Evolutionary conservation across 179 eudicot species (phyloP).

Genomic region (Drosera spatulata): DNA sequence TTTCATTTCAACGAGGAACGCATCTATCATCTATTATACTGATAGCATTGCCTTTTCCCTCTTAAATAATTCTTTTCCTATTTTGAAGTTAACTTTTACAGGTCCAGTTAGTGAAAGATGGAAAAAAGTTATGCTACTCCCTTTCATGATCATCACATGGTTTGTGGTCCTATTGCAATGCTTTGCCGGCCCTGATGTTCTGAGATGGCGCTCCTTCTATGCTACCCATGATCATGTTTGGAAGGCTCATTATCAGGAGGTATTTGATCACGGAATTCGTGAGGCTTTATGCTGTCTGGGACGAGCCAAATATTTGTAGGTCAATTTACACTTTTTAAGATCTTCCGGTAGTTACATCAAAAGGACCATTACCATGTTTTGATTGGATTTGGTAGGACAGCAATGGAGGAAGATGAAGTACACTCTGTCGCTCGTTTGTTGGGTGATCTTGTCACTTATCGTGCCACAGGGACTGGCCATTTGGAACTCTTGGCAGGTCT

Average conservation of each 20-base stretch:
- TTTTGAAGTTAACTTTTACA: constrained; percentile 5
- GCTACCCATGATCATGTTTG: constrained; percentile 53
- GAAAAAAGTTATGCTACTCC: constrained; percentile 32
- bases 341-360: constrained; percentile 2
- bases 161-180: constrained; percentile 51
- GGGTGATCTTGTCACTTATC: constrained; percentile 75
- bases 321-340: constrained; percentile 4
- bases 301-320: constrained; percentile 73
- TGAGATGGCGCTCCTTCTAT: constrained; percentile 80
- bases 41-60: too few species aligned
- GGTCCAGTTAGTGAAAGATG: constrained; percentile 30
- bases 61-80: neutral
- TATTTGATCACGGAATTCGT: constrained; percentile 74
- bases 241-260: constrained; percentile 79
- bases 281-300: constrained; percentile 89
- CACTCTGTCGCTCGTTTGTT: constrained; percentile 64
- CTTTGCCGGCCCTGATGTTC: constrained; percentile 55
- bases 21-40: too few species aligned
- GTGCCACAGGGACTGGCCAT: constrained; percentile 79
- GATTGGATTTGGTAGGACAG: constrained; percentile 22
- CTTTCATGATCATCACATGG: constrained; percentile 33
- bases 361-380: constrained; percentile 3
- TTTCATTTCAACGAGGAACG: too few species aligned
- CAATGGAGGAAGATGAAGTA: constrained; percentile 73
- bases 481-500: constrained; percentile 75